Evolutionary conservation across 768 basidiomycete genomes (phyloP), one percentile per base, ranked within the genome.

Genomic region (Trametes meyenii): DNA sequence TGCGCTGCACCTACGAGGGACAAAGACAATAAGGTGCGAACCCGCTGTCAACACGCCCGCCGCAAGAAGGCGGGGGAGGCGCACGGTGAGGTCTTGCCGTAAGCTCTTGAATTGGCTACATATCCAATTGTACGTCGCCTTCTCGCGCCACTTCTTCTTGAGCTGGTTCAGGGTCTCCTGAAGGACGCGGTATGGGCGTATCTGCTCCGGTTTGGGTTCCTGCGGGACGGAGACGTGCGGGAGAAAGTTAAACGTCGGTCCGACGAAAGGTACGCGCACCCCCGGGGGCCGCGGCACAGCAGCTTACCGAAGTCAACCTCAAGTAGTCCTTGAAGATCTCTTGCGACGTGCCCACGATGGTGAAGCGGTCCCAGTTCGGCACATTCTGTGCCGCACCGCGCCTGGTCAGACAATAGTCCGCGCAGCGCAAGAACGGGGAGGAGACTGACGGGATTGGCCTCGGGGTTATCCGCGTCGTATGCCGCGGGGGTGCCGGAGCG

Each of bases 21-120:
- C 57, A 60, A 61, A 66, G 53, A 50, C 57, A 61, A 64, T 64
- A 59, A 57, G 23, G 53, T 58, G 61, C 50, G 55, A 64, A 63
- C 36, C 17, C 48, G 60, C 63, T 55, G 49, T 52, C 56, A 56
- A 61, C 54, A 58, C 55, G 50, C 26, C 53, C 63, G 50, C 44
- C 50, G 29, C 7, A 21, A 50, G 50, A 64, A 64, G 50, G 55
- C 48, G 45, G 49, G 40, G 36, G 44, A 52, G 40, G 84, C 92
- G 78, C 77, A 96, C 96, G 67, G 96, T 98, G 62, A 99, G 82
- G 79, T 99, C 97, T 74, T 98, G 97, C 43, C 97, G 87, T 60
- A 99, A 78, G 73, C 92, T 94, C 81, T 99, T 98, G 79, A 99
- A 94, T 75, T 99, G 97, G 70, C 91, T 97, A 72, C 96, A 95